Evolutionary conservation across 176 grass and related monocot species (phyloP).

Genomic region (Avena atlantica): DNA sequence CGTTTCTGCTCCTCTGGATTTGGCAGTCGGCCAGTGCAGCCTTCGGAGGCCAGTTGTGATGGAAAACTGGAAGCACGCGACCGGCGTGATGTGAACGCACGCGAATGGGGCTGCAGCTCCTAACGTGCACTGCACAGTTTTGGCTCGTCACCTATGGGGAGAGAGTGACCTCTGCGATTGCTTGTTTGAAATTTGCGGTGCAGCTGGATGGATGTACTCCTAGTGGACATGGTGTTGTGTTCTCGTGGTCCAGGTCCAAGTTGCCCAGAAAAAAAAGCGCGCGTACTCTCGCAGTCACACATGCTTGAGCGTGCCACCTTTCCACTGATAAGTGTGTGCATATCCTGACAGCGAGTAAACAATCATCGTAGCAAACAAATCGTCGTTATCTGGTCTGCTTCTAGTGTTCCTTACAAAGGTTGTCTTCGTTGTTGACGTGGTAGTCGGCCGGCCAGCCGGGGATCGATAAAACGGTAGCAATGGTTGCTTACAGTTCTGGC

Average conservation of each 20-base stretch:
- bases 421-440: not conserved
- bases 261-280: conserved; percentile 8
- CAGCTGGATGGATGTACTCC: conserved; percentile 12
- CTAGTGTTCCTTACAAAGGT: not conserved
- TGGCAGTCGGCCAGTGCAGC: not conserved
- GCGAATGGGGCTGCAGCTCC: not conserved
- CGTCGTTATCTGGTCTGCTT: not conserved
- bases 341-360: not conserved
- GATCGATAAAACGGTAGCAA: not conserved
- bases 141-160: not conserved
- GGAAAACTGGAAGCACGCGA: not conserved
- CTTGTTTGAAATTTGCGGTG: not conserved
- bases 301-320: conserved; percentile 4
- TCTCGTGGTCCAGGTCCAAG: conserved; percentile 41
- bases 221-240: not conserved
- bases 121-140: not conserved
- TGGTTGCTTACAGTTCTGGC: not conserved
- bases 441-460: not conserved
- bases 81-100: conserved; percentile 6
- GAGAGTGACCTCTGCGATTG: not conserved
- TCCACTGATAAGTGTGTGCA: not conserved
- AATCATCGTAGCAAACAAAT: not conserved
- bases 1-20: not conserved
- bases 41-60: not conserved
- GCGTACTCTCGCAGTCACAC: not conserved